These are phyloP conservation scores for Pichia sp. DNA, from an alignment of 1,139 yeast species.

Conservation along the genomic window DNA sequence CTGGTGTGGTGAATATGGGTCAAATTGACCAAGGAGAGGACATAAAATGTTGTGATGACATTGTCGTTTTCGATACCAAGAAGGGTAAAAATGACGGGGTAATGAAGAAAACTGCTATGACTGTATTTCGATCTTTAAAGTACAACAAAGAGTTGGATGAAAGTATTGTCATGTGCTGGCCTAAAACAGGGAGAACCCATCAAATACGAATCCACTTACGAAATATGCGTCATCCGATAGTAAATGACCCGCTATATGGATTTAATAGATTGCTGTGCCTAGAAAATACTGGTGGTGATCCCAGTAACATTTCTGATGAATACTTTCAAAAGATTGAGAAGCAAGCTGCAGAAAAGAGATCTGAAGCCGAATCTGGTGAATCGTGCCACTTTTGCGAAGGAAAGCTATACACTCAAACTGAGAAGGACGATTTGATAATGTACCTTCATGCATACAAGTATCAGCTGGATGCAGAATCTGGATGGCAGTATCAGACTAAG, in stretches of 20 bases:
- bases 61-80: conserved; percentile 30
- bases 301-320: conserved; percentile 2
- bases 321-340: conserved; percentile 22
- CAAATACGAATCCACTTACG: conserved; percentile 73
- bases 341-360: conserved; percentile 21
- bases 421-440: conserved; percentile 38
- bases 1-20: conserved; percentile 24
- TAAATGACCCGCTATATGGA: conserved; percentile 59
- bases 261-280: conserved; percentile 9
- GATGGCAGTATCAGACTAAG: conserved; percentile 35
- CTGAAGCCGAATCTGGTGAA: conserved; percentile 19
- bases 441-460: conserved; percentile 60
- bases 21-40: conserved; percentile 10
- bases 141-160: conserved; percentile 38
- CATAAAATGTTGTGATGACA: conserved; percentile 25
- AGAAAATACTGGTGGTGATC: neutral
- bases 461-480: conserved; percentile 27
- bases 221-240: conserved; percentile 62
- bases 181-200: conserved; percentile 72
- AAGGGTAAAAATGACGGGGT: conserved; percentile 30
- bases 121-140: conserved; percentile 37
- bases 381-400: conserved; percentile 47
- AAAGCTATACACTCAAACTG: conserved; percentile 38
- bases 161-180: conserved; percentile 60
- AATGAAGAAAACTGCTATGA: conserved; percentile 36